Evolutionary conservation across 2,329 filamentous ascomycete species (phyloP).

Genomic region (Alternaria gansuensis): DNA sequence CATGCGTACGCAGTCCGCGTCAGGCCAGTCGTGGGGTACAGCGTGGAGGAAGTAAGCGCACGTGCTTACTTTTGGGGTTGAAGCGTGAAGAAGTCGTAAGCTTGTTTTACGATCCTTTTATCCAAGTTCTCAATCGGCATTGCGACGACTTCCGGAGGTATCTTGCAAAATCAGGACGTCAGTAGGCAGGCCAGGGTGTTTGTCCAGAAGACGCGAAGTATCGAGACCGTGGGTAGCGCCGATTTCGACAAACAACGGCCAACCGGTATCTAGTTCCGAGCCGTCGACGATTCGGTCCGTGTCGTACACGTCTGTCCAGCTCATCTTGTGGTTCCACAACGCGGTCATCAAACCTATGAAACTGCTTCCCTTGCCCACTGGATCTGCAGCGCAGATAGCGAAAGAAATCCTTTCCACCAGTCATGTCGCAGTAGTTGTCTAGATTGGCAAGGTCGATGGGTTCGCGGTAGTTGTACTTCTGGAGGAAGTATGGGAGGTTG

Average conservation of each 20-base stretch:
- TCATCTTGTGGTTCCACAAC: conserved; percentile 13
- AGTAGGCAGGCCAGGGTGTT: conserved; percentile 4
- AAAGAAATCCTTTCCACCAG: conserved; percentile 10
- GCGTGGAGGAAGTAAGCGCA: conserved; percentile 14
- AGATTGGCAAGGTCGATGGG: conserved; percentile 5
- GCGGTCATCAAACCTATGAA: conserved; percentile 10
- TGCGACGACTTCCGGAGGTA: conserved; percentile 9
- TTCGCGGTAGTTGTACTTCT: conserved; percentile 14
- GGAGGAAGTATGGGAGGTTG: conserved; percentile 12
- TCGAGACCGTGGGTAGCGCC: conserved; percentile 11
- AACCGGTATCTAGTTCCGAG: neutral
- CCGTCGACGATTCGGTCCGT: conserved; percentile 4
- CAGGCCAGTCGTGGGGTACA: conserved; percentile 9
- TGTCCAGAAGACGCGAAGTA: conserved; percentile 6
- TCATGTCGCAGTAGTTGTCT: conserved; percentile 20
- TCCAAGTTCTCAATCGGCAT: conserved; percentile 4
- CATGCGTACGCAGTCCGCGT: conserved; percentile 11
- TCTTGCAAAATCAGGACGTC: conserved; percentile 11
- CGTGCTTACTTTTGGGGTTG: conserved; percentile 8
- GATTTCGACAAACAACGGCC: conserved; percentile 10
- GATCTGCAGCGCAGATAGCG: conserved; percentile 8
- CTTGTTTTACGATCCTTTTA: conserved; percentile 11
- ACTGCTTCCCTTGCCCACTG: conserved; percentile 16
- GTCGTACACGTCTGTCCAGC: conserved; percentile 16
- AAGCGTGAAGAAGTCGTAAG: conserved; percentile 15